Evolutionary conservation across 129 eudicot genomes (phyloP).

Genomic region (Escallonia rubra): DNA sequence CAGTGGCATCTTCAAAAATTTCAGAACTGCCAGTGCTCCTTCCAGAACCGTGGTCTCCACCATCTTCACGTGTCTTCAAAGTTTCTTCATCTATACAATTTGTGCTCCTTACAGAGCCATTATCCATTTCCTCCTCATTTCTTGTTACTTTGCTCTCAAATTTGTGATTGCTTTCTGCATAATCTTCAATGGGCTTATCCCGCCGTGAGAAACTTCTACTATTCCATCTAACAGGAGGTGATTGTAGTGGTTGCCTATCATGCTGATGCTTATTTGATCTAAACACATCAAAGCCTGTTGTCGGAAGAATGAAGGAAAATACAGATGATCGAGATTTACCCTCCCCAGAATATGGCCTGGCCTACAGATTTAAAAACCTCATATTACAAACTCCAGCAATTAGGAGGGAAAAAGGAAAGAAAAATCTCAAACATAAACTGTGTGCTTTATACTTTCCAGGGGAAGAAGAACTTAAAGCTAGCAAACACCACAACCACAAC

Average conservation of each 20-base stretch:
- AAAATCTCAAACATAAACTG: not conserved
- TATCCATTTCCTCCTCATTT: constrained; percentile 14
- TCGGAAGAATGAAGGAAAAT: constrained; percentile 48
- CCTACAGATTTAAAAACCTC: constrained; percentile 46
- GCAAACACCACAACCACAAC: constrained; percentile 1
- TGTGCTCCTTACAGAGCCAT: constrained; percentile 9
- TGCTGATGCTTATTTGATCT: constrained; percentile 24
- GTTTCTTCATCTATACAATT: constrained; percentile 16
- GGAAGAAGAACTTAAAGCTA: not conserved
- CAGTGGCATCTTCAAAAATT: constrained; percentile 53
- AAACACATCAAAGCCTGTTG: constrained; percentile 30
- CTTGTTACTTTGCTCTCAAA: constrained; percentile 15
- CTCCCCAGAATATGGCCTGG: constrained; percentile 46
- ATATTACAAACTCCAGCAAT: constrained; percentile 19
- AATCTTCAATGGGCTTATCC: constrained; percentile 35
- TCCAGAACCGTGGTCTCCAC: constrained; percentile 45
- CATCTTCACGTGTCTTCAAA: constrained; percentile 23
- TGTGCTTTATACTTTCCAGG: not conserved
- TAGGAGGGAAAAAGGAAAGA: not conserved
- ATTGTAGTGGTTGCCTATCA: constrained; percentile 36
- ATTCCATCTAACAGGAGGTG: constrained; percentile 60
- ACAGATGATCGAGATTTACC: constrained; percentile 49
- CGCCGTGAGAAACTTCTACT: constrained; percentile 29
- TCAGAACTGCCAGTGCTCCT: constrained; percentile 53
- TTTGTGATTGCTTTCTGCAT: constrained; percentile 23